Conservation (phyloP, 768 basidiomycete species). For the Gloeopeniophorella convolvens region DNA sequence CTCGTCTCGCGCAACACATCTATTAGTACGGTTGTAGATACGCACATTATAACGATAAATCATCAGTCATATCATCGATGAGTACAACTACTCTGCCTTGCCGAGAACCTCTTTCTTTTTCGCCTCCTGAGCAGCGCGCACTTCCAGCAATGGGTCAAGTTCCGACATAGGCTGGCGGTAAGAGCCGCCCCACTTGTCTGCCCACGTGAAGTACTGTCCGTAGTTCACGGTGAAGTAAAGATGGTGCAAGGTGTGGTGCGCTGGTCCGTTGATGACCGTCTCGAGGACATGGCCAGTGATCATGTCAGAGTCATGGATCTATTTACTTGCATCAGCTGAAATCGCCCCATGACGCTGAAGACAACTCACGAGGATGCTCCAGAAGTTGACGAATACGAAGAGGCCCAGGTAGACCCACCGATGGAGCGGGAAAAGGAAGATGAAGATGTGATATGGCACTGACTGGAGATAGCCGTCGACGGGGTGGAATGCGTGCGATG, state of each 20-base stretch:
- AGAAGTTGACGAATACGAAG: slow-evolving; percentile 89
- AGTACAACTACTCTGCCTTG: slow-evolving; percentile 8
- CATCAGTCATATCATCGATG: not conserved
- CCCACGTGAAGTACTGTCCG: slow-evolving; percentile 97
- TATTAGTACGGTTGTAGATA: slow-evolving; percentile 12
- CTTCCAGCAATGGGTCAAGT: slow-evolving; percentile 81
- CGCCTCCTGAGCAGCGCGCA: slow-evolving; percentile 30
- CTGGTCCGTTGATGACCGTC: slow-evolving; percentile 92
- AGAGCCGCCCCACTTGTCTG: slow-evolving; percentile 74
- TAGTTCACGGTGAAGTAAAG: slow-evolving; percentile 97
- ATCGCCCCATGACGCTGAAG: not conserved
- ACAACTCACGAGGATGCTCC: slow-evolving; percentile 83
- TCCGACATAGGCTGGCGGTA: slow-evolving; percentile 83
- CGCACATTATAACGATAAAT: slow-evolving; percentile 1
- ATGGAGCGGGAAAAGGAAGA: slow-evolving; percentile 87
- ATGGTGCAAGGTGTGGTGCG: slow-evolving; percentile 96
- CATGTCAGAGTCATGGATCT: slow-evolving; percentile 99
- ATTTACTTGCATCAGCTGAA: not conserved
- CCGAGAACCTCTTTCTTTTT: slow-evolving; percentile 11
- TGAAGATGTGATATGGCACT: slow-evolving; percentile 89
- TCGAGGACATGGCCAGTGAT: slow-evolving; percentile 86
- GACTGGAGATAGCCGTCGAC: slow-evolving; percentile 93
- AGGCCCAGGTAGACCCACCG: slow-evolving; percentile 76
- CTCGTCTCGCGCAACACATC: not conserved
- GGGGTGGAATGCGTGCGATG: slow-evolving; percentile 97